Evolutionary conservation across 768 basidiomycete genomes (phyloP), one percentile per base, ranked within the genome.

Genomic region (Postia placenta): DNA sequence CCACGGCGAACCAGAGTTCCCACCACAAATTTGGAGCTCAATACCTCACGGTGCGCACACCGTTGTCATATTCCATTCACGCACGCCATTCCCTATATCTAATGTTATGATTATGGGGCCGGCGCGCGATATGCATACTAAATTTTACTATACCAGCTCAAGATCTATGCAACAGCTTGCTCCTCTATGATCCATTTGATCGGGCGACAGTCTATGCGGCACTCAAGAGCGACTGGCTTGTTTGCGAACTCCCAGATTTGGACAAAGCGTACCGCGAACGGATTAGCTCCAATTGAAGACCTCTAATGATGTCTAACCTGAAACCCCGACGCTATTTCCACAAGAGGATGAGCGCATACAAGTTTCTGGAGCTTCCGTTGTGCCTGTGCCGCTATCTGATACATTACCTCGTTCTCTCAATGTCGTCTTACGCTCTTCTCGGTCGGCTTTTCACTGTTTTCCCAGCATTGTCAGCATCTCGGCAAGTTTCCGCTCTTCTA

Each of bases 161-260:
- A 56, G 62, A 61, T 11, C 72, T 92, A 5, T 80, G 86, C 41
- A 62, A 66, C 25, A 67, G 74, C n/a, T 71, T 92, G 41, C 75
- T 92, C 36, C 65, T 80, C 46, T 75, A 78, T 42, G 71, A 86
- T 55, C 73, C 75, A 49, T 63, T 63, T 20, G 63, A 73, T 38
- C 82, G 89, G 15, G 79, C 80, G 15, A 89, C 85, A 0, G 79
- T 87, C 24, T 62, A 74, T 30, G 65, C 67, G 49, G 85, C 88
- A 2, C 68, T 90, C 42, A 62, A 74, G 51, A 79, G 77, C 62
- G 53, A 57, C 24, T 92, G 89, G 89, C 88, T 92, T 50, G 59
- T 62, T 19, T 72, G 67, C 28, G 87, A 91, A 57, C 60, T 79
- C 24, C 64, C 74, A 22, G 79, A 81, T 45, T 71, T 92, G 45